Base-by-base conservation (phyloP, 2,329 filamentous ascomycete species). In the Colletotrichum euphorbiae region DNA sequence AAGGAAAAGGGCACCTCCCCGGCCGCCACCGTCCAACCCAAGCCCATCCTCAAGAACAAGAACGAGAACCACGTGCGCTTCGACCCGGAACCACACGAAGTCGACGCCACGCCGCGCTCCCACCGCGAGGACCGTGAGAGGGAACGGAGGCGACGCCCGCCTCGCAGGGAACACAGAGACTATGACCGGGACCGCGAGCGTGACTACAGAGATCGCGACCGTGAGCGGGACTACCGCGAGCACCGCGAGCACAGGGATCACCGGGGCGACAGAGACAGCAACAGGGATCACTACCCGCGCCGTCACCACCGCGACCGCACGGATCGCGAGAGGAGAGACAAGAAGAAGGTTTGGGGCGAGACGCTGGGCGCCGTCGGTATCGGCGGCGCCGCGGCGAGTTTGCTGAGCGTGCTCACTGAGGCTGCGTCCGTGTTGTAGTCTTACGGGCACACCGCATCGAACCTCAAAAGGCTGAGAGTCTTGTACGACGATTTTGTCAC, bases 1-100 rank as follows among this genome's bases (percentile, higher is more conserved):
- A 72, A 72, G 61, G 65, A 68, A 42, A 76, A 74, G 64, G 62
- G 71, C 17, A 70, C 74, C 6, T 76, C 75, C 2, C 78, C 79
- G 1, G 76, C 80, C 0, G 73, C 78, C 3, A 80, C 77, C 2
- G 77, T 80, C 0, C 76, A 73, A 64, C 87, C 87, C 2, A 89
- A 88, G 72, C 83, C 86, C 5, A 89, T 89, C n/a, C 78, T 89
- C 17, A 89, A 89, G 79, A 89, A 89, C 74, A 84, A 82, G 72
- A 87, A 87, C 68, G 83, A 84, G 52, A 85, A 89, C 67, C 85
- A 85, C 51, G 85, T 89, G 5, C 82, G 83, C 4, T 87, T 87
- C 67, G 82, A 84, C 42, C 80, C 82, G 1, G 80, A 85, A 72
- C 81, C 82, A 15, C 75, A 81, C 62, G 80, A 87, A 74, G 74